These are phyloP conservation scores for Sicyos edulis DNA, from an alignment of 306 rosid genomes.

Conservation along the genomic window DNA sequence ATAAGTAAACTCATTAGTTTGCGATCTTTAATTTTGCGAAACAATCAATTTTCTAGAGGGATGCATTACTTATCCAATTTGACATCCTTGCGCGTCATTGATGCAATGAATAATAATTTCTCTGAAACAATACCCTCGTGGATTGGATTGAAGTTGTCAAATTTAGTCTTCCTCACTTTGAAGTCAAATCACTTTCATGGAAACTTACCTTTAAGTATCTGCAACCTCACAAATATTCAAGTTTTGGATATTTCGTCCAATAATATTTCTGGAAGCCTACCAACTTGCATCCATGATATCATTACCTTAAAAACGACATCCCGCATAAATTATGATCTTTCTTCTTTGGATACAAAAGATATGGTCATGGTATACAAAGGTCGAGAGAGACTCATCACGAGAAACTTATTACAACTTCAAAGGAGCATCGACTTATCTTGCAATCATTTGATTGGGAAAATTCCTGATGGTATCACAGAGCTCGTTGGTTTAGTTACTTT, in stretches of 20 bases:
- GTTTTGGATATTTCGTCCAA: constrained; percentile 7
- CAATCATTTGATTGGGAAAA: neutral
- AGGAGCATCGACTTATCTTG: neutral
- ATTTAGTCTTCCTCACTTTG: neutral
- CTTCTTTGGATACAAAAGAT: too few species aligned
- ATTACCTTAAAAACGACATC: too few species aligned
- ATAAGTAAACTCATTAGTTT: neutral
- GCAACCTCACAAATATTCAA: neutral
- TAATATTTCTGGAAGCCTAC: neutral
- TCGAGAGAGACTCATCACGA: too few species aligned
- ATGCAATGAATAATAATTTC: neutral
- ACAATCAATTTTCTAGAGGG: neutral
- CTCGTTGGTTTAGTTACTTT: neutral
- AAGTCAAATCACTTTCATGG: neutral
- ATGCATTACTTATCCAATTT: neutral
- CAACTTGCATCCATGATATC: neutral
- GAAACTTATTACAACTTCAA: too few species aligned
- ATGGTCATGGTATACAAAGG: too few species aligned
- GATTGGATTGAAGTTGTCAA: neutral
- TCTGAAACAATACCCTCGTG: neutral
- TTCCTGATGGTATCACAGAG: neutral
- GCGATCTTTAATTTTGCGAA: neutral
- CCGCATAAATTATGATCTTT: too few species aligned
- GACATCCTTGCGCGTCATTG: neutral
- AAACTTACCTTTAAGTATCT: neutral